Percentiles rank a stretch among this genome's conserved stretches.
Evolutionary conservation across 129 eudicot genomes (phyloP).

Genomic region (Dittrichia graveolens): DNA sequence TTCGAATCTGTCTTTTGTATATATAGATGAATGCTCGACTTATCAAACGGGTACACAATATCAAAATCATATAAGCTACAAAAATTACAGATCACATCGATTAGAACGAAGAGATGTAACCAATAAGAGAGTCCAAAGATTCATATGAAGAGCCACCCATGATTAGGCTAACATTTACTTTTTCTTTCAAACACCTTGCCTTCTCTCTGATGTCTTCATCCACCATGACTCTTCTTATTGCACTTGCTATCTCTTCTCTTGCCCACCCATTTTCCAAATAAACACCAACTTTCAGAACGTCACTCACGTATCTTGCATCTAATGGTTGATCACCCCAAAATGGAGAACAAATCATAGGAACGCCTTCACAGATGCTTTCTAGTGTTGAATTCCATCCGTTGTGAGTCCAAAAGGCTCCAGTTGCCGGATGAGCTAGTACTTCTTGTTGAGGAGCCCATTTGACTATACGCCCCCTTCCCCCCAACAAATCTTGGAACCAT

Average conservation of each 20-base stretch:
- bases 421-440: constrained; percentile 45
- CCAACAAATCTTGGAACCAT: constrained; percentile 27
- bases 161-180: constrained; percentile 24
- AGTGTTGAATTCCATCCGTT: constrained; percentile 58
- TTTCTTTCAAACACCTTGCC: constrained; percentile 33
- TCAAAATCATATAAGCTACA: not conserved
- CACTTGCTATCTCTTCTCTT: constrained; percentile 32
- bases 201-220: constrained; percentile 43
- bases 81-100: not conserved
- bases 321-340: constrained; percentile 42
- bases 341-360: constrained; percentile 55
- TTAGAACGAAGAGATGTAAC: constrained; percentile 23
- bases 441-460: constrained; percentile 55
- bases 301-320: constrained; percentile 43
- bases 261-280: constrained; percentile 36
- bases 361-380: constrained; percentile 56
- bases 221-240: constrained; percentile 33
- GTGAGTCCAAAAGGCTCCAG: constrained; percentile 53
- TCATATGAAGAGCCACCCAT: constrained; percentile 44
- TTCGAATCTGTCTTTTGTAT: too few relatives aligned
- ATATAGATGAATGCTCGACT: too few relatives aligned
- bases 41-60: too few relatives aligned
- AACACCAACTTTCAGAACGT: constrained; percentile 42
- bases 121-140: constrained; percentile 28
- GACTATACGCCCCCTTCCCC: constrained; percentile 46